A percentile compares a stretch with the other conserved stretches of the same genome.
These are phyloP conservation scores for Dentipellis sp. DNA, from an alignment of 768 basidiomycete species.

Conservation along the genomic window DNA sequence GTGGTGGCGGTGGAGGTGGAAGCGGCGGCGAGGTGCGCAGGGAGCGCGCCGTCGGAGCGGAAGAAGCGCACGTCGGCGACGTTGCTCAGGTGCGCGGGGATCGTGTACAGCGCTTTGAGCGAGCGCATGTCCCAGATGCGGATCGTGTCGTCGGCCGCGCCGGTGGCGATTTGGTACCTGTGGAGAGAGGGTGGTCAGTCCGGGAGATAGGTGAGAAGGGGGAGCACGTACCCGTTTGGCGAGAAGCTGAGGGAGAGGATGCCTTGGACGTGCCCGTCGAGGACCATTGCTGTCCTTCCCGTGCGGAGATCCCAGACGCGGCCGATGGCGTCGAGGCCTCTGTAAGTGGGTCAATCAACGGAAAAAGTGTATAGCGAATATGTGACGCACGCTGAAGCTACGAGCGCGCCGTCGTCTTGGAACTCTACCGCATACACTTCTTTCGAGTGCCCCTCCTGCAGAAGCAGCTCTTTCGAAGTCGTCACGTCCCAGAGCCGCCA, in stretches of 20 bases:
- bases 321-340: slow-evolving; percentile 93
- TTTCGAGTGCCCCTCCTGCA: slow-evolving; percentile 96
- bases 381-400: slow-evolving; percentile 75
- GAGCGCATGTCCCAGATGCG: slow-evolving; percentile 98
- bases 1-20: slow-evolving; percentile 9
- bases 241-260: slow-evolving; percentile 90
- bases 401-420: slow-evolving; percentile 88
- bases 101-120: slow-evolving; percentile 87
- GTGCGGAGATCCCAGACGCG: slow-evolving; percentile 96
- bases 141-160: slow-evolving; percentile 94
- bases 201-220: neutral
- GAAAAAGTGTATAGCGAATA: neutral
- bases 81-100: slow-evolving; percentile 92
- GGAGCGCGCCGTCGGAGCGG: slow-evolving; percentile 45
- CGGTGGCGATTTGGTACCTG: slow-evolving; percentile 96
- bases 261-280: slow-evolving; percentile 93
- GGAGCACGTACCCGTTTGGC: slow-evolving; percentile 73
- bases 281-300: slow-evolving; percentile 93
- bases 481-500: slow-evolving; percentile 96
- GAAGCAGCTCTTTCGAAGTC: slow-evolving; percentile 68
- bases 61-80: slow-evolving; percentile 96
- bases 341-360: slow-evolving; percentile 22
- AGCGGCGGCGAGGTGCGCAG: slow-evolving; percentile 27
- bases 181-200: slow-evolving; percentile 3
- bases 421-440: slow-evolving; percentile 96